Evolutionary conservation across 768 basidiomycete species (phyloP).

Genomic region (Holtermanniella nyarrowii): DNA sequence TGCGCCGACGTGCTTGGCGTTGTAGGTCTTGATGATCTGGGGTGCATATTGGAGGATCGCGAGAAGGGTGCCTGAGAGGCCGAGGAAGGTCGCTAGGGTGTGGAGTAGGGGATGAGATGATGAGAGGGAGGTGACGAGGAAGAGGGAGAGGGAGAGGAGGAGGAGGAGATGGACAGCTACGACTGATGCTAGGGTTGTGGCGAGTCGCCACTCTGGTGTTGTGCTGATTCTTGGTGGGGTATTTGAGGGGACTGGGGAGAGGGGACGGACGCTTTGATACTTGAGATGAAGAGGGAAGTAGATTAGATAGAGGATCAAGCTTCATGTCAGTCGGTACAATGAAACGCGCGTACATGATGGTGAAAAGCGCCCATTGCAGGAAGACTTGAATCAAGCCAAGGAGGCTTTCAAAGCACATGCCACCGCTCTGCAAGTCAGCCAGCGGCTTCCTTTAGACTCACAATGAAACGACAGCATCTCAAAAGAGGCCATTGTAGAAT

Average conservation of each 20-base stretch:
- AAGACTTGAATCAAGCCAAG: slow-evolving; percentile 74
- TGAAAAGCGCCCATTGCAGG: slow-evolving; percentile 76
- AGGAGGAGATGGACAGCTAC: slow-evolving; percentile 56
- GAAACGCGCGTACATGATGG: slow-evolving; percentile 58
- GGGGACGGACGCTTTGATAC: slow-evolving; percentile 42
- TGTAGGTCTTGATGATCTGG: slow-evolving; percentile 71
- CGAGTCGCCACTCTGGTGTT: slow-evolving; percentile 66
- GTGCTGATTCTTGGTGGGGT: slow-evolving; percentile 40
- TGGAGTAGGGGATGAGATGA: slow-evolving; percentile 39
- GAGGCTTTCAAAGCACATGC: slow-evolving; percentile 65
- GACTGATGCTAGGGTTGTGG: slow-evolving; percentile 62
- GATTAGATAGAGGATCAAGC: slow-evolving; percentile 77
- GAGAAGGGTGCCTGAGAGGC: slow-evolving; percentile 65
- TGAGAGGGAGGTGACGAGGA: slow-evolving; percentile 46
- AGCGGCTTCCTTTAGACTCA: slow-evolving; percentile 42
- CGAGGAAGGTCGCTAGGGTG: slow-evolving; percentile 79
- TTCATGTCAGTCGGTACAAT: not conserved
- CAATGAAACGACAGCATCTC: slow-evolving; percentile 66
- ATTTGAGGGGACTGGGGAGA: slow-evolving; percentile 5
- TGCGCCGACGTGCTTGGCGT: slow-evolving; percentile 71
- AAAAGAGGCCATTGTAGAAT: slow-evolving; percentile 75
- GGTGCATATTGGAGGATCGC: slow-evolving; percentile 80
- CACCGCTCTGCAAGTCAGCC: slow-evolving; percentile 47
- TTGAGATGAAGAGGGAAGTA: slow-evolving; percentile 84
- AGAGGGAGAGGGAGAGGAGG: slow-evolving; percentile 55